Evolutionary conservation across 176 grass and related monocot species (phyloP).

Genomic region (Triticum timopheevii): DNA sequence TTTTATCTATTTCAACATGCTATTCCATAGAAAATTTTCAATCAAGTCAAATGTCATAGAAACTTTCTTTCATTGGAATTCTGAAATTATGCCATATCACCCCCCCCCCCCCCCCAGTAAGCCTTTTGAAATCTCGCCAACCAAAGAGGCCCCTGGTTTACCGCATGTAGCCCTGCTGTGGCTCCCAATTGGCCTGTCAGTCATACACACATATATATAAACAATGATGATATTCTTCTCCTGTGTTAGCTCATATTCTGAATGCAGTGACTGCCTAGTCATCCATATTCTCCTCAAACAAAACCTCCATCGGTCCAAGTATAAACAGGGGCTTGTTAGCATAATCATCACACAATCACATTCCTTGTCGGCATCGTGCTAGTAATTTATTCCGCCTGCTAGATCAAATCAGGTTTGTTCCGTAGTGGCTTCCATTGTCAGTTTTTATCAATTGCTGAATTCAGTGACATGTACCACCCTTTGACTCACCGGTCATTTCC

Average conservation of each 20-base stretch:
- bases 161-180: neutral
- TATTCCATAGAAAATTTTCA: too few relatives aligned
- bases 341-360: slow-evolving; percentile 49
- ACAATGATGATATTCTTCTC: neutral
- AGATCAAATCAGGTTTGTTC: slow-evolving; percentile 59
- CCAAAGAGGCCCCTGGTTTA: neutral
- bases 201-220: neutral
- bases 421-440: slow-evolving; percentile 44
- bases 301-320: slow-evolving; percentile 9
- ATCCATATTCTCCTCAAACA: slow-evolving; percentile 22
- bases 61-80: too few relatives aligned
- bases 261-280: slow-evolving; percentile 12
- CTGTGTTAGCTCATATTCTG: neutral
- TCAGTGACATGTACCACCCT: slow-evolving; percentile 14
- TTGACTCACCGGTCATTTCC: slow-evolving; percentile 37
- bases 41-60: too few relatives aligned
- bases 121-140: too few relatives aligned
- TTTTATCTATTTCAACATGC: too few relatives aligned
- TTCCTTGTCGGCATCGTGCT: slow-evolving; percentile 43
- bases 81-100: too few relatives aligned
- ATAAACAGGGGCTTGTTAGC: neutral
- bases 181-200: neutral
- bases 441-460: slow-evolving; percentile 41
- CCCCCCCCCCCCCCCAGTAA: too few relatives aligned
- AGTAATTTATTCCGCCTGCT: slow-evolving; percentile 20